Percentiles rank a stretch among this genome's conserved stretches.
phyloP scores from a whole-genome alignment of 2,329 filamentous ascomycete genomes.

The Microcyclospora pomicola region DNA sequence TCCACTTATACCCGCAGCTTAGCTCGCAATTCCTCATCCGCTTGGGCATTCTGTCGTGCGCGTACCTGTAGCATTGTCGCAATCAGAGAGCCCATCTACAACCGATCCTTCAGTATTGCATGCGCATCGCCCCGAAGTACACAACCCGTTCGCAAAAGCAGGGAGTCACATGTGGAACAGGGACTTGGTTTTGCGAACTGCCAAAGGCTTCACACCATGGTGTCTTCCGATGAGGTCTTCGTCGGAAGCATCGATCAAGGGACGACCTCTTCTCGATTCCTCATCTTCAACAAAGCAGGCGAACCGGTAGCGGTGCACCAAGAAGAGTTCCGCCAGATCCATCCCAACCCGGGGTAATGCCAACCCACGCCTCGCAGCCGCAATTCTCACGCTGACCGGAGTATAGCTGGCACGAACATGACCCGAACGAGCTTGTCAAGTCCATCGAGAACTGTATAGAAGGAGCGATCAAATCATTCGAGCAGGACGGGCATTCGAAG shows the following conservation, averaged over 20 bases:
- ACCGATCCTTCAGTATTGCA: too few relatives aligned
- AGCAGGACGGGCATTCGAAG: constrained; percentile 51
- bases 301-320: constrained; percentile 72
- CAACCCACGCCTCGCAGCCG: too few relatives aligned
- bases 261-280: constrained; percentile 76
- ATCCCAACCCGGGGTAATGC: constrained; percentile 65
- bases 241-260: constrained; percentile 85
- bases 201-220: constrained; percentile 5
- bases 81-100: too few relatives aligned
- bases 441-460: constrained; percentile 72
- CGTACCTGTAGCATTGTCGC: too few relatives aligned
- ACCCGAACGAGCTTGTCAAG: constrained; percentile 60
- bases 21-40: too few relatives aligned
- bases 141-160: too few relatives aligned
- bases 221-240: constrained; percentile 40
- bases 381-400: constrained; percentile 2
- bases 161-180: too few relatives aligned
- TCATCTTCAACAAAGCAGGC: constrained; percentile 73
- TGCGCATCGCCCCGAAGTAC: too few relatives aligned
- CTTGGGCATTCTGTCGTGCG: too few relatives aligned
- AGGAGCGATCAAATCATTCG: constrained; percentile 57
- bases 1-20: too few relatives aligned
- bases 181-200: too few relatives aligned
- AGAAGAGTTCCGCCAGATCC: constrained; percentile 72
- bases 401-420: constrained; percentile 74